Evolutionary conservation across 2,329 filamentous ascomycete genomes (phyloP).

Genomic region (Colletotrichum chlorophyti): DNA sequence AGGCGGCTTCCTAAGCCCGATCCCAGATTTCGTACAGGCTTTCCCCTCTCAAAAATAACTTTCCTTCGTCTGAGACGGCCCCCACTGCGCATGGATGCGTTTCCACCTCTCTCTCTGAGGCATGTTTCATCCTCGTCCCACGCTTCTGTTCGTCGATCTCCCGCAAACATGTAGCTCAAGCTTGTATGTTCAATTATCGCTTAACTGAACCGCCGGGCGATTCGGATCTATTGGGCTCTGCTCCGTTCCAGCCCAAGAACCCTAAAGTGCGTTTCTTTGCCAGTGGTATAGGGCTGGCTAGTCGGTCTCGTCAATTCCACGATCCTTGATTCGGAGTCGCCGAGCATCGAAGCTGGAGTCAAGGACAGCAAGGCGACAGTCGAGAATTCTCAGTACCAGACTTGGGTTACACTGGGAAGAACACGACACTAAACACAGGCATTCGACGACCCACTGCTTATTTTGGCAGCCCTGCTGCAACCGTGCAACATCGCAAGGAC

Average conservation of each 20-base stretch:
- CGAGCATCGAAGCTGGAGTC: no score
- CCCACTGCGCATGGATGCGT: slow-evolving; percentile 26
- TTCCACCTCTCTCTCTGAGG: slow-evolving; percentile 21
- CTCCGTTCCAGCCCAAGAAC: no score
- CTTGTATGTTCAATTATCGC: background rate
- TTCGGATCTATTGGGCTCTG: no score
- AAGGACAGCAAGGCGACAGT: no score
- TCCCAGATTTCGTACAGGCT: background rate
- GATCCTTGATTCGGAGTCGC: no score
- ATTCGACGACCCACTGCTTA: slow-evolving; percentile 4
- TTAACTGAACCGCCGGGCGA: no score
- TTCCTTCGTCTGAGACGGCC: slow-evolving; percentile 6
- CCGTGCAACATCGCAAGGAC: no score
- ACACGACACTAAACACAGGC: slow-evolving; percentile 4
- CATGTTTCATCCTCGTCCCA: slow-evolving; percentile 23
- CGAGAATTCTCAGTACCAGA: background rate
- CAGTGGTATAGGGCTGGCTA: no score
- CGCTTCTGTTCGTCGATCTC: slow-evolving; percentile 26
- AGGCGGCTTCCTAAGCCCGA: background rate
- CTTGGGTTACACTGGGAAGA: background rate
- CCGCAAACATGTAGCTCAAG: background rate
- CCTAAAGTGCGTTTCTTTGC: no score
- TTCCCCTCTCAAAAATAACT: slow-evolving; percentile 8
- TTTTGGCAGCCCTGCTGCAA: slow-evolving; percentile 8
- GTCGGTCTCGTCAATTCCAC: no score